A percentile compares a stretch with the other conserved stretches of the same genome.
phyloP scores from a whole-genome alignment of 306 rosid species.

The Gastrolobium bilobum region DNA sequence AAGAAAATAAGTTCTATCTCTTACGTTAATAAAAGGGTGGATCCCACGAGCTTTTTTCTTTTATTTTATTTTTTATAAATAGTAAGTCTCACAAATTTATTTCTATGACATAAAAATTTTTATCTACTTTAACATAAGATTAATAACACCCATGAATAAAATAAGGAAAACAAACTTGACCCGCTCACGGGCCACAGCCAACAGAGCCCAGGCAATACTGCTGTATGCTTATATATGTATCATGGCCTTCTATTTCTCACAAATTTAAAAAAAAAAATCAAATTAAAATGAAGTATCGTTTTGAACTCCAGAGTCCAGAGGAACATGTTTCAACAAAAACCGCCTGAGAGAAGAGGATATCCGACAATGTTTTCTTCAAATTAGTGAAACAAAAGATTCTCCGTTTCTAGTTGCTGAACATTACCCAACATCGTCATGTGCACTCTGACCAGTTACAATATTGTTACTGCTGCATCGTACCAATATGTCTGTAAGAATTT shows the following conservation, averaged over 20 bases:
- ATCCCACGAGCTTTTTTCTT: no score
- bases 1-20: no score
- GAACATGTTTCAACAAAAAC: conserved; percentile 53
- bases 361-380: conserved; percentile 44
- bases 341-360: conserved; percentile 43
- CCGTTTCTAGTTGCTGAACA: conserved; percentile 29
- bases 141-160: no score
- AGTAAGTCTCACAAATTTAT: no score
- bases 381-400: conserved; percentile 9
- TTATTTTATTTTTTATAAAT: no score
- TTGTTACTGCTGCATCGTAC: background rate
- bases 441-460: conserved; percentile 28
- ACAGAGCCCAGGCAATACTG: conserved; percentile 39
- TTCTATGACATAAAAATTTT: no score
- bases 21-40: no score
- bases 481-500: background rate
- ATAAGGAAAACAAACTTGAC: conserved; percentile 30
- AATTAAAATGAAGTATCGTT: conserved; percentile 4
- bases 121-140: no score
- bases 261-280: background rate
- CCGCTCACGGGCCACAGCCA: conserved; percentile 5
- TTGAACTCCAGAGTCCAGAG: conserved; percentile 8
- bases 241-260: background rate
- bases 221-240: background rate
- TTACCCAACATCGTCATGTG: conserved; percentile 40